These are phyloP conservation scores for Mycena floridula DNA, from an alignment of 768 basidiomycete genomes.

Conservation along the genomic window DNA sequence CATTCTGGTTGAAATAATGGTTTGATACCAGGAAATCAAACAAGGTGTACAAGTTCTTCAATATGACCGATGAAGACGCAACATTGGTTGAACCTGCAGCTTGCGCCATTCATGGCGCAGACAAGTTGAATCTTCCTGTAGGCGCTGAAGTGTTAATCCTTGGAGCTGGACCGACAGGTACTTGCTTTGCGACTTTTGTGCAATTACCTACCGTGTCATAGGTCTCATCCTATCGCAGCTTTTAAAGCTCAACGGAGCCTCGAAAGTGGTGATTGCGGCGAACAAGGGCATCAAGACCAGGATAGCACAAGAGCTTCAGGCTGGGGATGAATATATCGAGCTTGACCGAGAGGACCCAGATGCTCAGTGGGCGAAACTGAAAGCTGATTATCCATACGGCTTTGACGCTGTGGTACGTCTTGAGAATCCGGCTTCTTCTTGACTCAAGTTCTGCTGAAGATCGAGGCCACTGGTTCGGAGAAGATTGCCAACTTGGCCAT, in stretches of 20 bases:
- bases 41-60: slow-evolving; percentile 72
- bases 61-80: slow-evolving; percentile 71
- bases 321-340: slow-evolving; percentile 82
- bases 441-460: slow-evolving; percentile 6
- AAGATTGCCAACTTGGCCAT: slow-evolving; percentile 66
- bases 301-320: slow-evolving; percentile 72
- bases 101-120: slow-evolving; percentile 76
- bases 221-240: slow-evolving; percentile 85
- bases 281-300: slow-evolving; percentile 92
- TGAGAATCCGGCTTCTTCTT: not conserved
- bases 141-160: slow-evolving; percentile 70
- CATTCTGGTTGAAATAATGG: slow-evolving; percentile 23
- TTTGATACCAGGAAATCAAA: too few species aligned
- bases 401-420: slow-evolving; percentile 69
- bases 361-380: slow-evolving; percentile 75
- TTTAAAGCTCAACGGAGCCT: slow-evolving; percentile 81
- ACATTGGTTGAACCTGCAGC: slow-evolving; percentile 74
- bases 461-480: slow-evolving; percentile 72
- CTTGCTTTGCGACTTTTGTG: not conserved
- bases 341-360: slow-evolving; percentile 71
- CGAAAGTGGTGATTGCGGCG: slow-evolving; percentile 75
- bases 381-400: slow-evolving; percentile 77
- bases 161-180: slow-evolving; percentile 67
- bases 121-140: slow-evolving; percentile 62
- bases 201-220: not conserved